These are phyloP conservation scores for Penicillium sp. DNA, from an alignment of 2,329 filamentous ascomycete species.

Conservation along the genomic window DNA sequence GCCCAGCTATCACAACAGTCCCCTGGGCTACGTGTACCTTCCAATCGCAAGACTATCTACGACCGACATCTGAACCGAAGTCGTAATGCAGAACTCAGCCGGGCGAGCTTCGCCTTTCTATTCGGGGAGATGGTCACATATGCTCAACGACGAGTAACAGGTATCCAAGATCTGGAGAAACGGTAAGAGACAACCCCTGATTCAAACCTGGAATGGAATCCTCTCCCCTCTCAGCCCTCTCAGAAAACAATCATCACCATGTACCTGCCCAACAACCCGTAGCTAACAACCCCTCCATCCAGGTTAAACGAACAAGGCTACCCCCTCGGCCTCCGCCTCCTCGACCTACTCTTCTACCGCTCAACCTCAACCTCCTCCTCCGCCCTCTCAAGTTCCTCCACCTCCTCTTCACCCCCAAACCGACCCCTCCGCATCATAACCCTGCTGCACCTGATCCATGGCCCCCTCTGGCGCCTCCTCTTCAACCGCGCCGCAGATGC, in stretches of 20 bases:
- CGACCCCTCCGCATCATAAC: constrained; percentile 85
- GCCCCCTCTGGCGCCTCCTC: constrained; percentile 85
- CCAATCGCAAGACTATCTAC: constrained; percentile 96
- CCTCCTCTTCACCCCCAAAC: constrained; percentile 64
- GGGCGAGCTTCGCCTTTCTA: constrained; percentile 91
- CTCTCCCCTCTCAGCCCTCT: not conserved
- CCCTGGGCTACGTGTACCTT: constrained; percentile 74
- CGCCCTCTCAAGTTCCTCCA: constrained; percentile 79
- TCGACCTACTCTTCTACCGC: constrained; percentile 91
- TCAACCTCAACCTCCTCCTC: constrained; percentile 75
- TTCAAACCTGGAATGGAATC: not conserved
- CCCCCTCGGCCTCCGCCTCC: constrained; percentile 86
- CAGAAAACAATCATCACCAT: not conserved
- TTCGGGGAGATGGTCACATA: constrained; percentile 97
- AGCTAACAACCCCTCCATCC: not conserved
- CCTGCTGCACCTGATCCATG: constrained; percentile 92
- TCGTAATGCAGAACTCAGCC: constrained; percentile 83
- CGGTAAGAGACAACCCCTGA: constrained; percentile 54
- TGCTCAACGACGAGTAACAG: constrained; percentile 84
- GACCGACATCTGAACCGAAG: constrained; percentile 89
- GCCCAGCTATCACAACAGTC: constrained; percentile 42
- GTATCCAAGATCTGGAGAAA: constrained; percentile 90
- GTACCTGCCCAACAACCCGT: not conserved
- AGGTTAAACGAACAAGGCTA: constrained; percentile 91
- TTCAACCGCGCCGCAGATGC: constrained; percentile 89